Base-by-base conservation (phyloP, 768 basidiomycete species). In the Flagelloscypha sp. region DNA sequence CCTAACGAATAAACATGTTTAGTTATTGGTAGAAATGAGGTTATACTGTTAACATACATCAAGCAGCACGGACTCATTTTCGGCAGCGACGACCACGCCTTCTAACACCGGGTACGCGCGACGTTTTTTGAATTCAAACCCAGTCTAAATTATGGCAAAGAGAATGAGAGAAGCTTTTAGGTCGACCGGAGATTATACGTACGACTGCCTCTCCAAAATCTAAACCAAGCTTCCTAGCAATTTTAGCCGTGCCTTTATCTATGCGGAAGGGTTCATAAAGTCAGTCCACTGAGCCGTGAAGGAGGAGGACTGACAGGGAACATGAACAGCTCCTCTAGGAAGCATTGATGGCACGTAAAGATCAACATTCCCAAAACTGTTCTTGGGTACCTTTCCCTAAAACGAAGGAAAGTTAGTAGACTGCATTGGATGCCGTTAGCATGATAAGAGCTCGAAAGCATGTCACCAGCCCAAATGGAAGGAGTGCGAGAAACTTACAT, bases 181-280 rank as follows among this genome's bases (percentile, higher is more conserved):
- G 27, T 19, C 24, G 30, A 31, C 20, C 37, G 32, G 30, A 34
- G 22, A 24, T 37, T 20, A 36, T 35, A 75, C 88, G 39, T 55
- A 97, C 94, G 58, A 97, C 90, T 28, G 95, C 92, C 57, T 98
- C 94, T 17, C 90, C 94, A 61, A 72, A 85, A 58, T 93, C 84
- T 41, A 97, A 80, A 7, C 79, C 86, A 4, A 98, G 66, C 57
- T 77, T 76, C 48, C 79, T 79, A 6, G 92, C 93, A 41, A 95
- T 72, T 62, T 94, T 99, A 10, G 79, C 83, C 13, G 79, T 76
- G 12, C 88, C 84, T 54, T 90, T 93, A 61, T 72, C 86, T 90
- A 48, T 21, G 24, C 33, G 15, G 21, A 29, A 41, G 35, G 12
- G 45, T 40, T 52, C 35, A 43, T 23, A n/a, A n/a, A 8, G n/a